These are phyloP conservation scores for Brassica balearica DNA, from an alignment of 441 rosid species.

Conservation along the genomic window DNA sequence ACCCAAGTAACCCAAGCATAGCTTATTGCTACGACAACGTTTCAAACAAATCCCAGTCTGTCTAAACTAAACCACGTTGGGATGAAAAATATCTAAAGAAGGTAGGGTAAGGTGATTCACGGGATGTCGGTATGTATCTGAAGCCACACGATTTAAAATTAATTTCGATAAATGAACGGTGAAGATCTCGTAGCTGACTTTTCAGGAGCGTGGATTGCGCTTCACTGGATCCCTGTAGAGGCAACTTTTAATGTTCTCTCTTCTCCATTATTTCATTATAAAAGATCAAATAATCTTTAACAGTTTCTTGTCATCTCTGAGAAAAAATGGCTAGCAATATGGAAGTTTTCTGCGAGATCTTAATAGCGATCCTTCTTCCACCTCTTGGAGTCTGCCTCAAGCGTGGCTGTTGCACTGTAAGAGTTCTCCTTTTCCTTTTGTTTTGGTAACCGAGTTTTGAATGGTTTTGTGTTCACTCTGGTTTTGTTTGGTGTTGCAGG, in stretches of 20 bases:
- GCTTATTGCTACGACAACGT: neutral
- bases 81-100: conserved; percentile 2
- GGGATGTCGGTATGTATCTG: conserved; percentile 16
- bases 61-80: neutral
- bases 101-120: conserved; percentile 25
- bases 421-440: conserved; percentile 20
- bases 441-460: neutral
- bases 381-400: conserved; percentile 86
- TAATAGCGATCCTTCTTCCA: conserved; percentile 82
- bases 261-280: neutral
- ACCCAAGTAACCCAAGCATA: conserved; percentile 9
- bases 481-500: conserved; percentile 2
- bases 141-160: conserved; percentile 24
- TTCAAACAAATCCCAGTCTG: neutral
- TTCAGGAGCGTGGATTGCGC: conserved; percentile 22
- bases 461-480: neutral
- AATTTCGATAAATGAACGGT: conserved; percentile 13
- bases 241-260: conserved; percentile 11
- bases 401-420: conserved; percentile 82
- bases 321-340: conserved; percentile 60
- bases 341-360: conserved; percentile 74
- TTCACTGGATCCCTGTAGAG: neutral
- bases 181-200: conserved; percentile 20
- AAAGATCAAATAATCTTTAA: neutral
- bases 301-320: conserved; percentile 9